phyloP scores from a whole-genome alignment of 2,329 filamentous ascomycete species.

The Microsporum ferrugineum region DNA sequence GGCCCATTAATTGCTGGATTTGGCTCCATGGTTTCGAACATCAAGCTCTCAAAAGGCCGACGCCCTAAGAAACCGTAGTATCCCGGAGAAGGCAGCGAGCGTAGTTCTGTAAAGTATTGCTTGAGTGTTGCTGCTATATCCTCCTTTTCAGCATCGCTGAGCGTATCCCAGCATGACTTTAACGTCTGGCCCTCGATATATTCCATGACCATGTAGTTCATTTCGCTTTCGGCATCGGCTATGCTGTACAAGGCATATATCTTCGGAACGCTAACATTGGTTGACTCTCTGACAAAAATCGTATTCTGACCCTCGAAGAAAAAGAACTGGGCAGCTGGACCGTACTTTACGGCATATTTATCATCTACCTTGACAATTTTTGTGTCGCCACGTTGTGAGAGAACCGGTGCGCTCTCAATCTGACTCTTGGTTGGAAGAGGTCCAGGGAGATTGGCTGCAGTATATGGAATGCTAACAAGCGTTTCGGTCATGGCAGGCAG shows the following conservation, averaged over 20 bases:
- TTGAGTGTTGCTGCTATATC: conserved; percentile 15
- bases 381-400: conserved; percentile 10
- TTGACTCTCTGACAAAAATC: conserved; percentile 21
- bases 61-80: conserved; percentile 21
- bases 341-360: conserved; percentile 21
- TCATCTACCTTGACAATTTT: conserved; percentile 17
- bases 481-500: not conserved
- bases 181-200: conserved; percentile 20
- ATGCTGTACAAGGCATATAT: conserved; percentile 24
- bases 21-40: conserved; percentile 20
- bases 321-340: conserved; percentile 12
- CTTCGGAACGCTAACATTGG: conserved; percentile 20
- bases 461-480: conserved; percentile 14
- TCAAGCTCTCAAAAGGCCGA: conserved; percentile 17
- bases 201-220: conserved; percentile 25
- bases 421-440: conserved; percentile 17
- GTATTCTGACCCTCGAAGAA: conserved; percentile 25
- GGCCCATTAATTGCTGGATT: conserved; percentile 20
- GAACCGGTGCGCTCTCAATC: not conserved
- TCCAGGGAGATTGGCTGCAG: conserved; percentile 12
- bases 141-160: conserved; percentile 18
- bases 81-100: conserved; percentile 17
- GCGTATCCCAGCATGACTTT: conserved; percentile 14
- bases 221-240: conserved; percentile 5
- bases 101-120: conserved; percentile 17